Base-by-base conservation (phyloP, 805 yeast species). In the Metschnikowia aberdeeniae region DNA sequence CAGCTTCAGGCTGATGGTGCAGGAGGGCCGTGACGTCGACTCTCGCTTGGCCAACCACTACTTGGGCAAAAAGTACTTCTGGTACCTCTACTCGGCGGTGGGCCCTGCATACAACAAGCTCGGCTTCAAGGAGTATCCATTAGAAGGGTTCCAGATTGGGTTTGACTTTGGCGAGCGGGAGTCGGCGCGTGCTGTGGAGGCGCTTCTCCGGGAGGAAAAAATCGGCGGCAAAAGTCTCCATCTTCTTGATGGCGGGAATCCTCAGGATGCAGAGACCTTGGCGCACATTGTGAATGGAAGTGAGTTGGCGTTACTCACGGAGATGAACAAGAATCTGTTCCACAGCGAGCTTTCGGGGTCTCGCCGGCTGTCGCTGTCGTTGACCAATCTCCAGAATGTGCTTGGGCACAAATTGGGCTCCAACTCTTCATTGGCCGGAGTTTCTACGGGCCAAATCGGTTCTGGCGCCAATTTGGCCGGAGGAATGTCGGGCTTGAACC, bases 31-130 rank as follows among this genome's bases (percentile, higher is more conserved):
- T 2, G 28, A 47, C 11, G 33, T 68, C 9, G 73, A 69, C 44
- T 20, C 35, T 5, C 44, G 47, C 10, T 58, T 69, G 54, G 70
- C 68, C 30, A 55, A 57, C 41, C 62, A 69, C 43, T 63, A 67
- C 44, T 55, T 69, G 50, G 48, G 65, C 33, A 66, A 66, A 42
- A 51, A 66, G 44, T 70, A 66, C 50, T 60, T 67, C 40, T 70
- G 75, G 75, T 55, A 52, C 34, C 70, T 88, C 42, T 87, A 86
- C 72, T 83, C 92, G 50, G 93, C 83, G 40, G 79, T 86, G 17
- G 92, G 86, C 12, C 75, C 72, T 28, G 86, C 75, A 53, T 89
- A 89, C 61, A 66, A 71, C 31, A 67, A 71, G 50, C 78, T 83
- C 51, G 95, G 90, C 0, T 85, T 77, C 57, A 65, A 67, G 41